These are phyloP conservation scores for Volvox africanus DNA, from an alignment of 139 green algal species.

Conservation along the genomic window DNA sequence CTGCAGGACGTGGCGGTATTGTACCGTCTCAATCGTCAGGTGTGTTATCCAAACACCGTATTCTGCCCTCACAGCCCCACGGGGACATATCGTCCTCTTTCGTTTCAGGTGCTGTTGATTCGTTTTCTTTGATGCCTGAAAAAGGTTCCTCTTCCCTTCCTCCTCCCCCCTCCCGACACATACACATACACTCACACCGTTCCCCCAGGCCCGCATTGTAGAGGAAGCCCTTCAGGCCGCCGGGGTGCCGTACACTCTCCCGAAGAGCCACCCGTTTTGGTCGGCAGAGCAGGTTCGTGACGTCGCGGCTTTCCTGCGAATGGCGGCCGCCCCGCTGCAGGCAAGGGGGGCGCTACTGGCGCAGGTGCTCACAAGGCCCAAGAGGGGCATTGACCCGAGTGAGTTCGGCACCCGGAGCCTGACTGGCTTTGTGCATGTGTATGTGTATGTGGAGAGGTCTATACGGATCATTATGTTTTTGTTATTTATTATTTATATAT, in stretches of 20 bases:
- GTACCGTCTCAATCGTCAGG: slow-evolving; percentile 30
- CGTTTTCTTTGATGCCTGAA: too few species aligned
- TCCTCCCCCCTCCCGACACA: not conserved
- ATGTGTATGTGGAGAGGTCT: too few species aligned
- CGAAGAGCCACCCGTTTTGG: slow-evolving; percentile 40
- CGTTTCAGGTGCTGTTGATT: too few species aligned
- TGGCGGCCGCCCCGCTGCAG: slow-evolving; percentile 16
- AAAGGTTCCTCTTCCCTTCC: too few species aligned
- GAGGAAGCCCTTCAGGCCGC: slow-evolving; percentile 41
- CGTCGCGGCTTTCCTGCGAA: not conserved
- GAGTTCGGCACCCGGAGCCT: not conserved
- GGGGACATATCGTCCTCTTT: not conserved
- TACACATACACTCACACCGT: not conserved
- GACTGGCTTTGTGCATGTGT: too few species aligned
- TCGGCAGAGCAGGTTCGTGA: not conserved
- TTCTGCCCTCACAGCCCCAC: too few species aligned
- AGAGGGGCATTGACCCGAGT: not conserved
- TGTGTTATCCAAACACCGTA: not conserved
- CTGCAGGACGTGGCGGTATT: slow-evolving; percentile 14
- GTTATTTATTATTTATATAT: too few species aligned
- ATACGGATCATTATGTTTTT: too few species aligned
- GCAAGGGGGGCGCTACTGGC: not conserved
- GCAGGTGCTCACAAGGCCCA: slow-evolving; percentile 3
- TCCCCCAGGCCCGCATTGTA: not conserved
- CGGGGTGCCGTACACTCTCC: slow-evolving; percentile 24